phyloP scores from a whole-genome alignment of 2,329 filamentous ascomycete genomes.

The Alternaria viburni region DNA sequence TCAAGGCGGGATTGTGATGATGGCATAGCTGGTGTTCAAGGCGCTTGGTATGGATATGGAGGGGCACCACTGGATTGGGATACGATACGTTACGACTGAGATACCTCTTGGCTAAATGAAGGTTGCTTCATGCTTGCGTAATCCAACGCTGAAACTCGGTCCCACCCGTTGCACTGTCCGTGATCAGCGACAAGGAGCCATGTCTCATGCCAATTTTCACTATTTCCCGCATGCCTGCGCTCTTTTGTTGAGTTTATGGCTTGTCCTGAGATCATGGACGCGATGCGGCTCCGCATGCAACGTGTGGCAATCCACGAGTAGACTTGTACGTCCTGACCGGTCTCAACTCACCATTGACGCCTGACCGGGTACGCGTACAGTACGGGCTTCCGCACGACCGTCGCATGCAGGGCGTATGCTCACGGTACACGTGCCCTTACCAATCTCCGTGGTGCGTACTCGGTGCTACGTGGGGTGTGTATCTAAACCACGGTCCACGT shows the following conservation, averaged over 20 bases:
- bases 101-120: not conserved
- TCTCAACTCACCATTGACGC: not conserved
- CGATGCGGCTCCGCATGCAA: not conserved
- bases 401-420: not conserved
- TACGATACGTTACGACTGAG: not conserved
- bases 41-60: not conserved
- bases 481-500: conserved; percentile 10
- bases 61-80: not conserved
- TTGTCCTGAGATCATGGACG: not conserved
- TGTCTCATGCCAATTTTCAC: not conserved
- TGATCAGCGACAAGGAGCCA: conserved; percentile 5
- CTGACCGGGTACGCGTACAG: not conserved
- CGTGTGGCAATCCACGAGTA: not conserved
- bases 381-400: not conserved
- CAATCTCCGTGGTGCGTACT: conserved; percentile 3
- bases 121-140: not conserved
- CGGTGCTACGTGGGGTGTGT: conserved; percentile 10
- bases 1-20: conserved; percentile 61
- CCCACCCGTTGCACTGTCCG: not conserved
- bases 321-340: not conserved
- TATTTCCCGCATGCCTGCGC: not conserved
- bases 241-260: not conserved
- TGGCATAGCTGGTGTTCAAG: not conserved
- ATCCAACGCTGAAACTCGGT: not conserved
- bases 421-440: conserved; percentile 2